phyloP scores from a whole-genome alignment of 2,329 filamentous ascomycete genomes.

The Exophiala calicioides region DNA sequence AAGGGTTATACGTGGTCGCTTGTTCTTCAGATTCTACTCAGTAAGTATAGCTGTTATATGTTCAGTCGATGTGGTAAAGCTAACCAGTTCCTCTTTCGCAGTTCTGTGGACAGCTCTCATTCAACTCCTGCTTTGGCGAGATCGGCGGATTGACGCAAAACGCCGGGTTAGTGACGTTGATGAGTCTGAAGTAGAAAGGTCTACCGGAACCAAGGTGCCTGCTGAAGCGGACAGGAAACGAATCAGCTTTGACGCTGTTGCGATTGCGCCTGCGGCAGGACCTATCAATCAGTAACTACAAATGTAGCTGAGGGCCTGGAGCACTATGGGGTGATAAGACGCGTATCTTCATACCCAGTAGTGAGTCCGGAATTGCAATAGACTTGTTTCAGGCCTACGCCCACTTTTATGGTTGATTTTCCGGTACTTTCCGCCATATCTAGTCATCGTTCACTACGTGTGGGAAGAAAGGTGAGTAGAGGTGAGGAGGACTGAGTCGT shows the following conservation, averaged over 20 bases:
- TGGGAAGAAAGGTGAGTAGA: too few relatives aligned
- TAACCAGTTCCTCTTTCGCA: conserved; percentile 8
- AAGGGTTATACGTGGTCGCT: conserved; percentile 43
- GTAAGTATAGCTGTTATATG: conserved; percentile 31
- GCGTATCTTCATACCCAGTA: too few relatives aligned
- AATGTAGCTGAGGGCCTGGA: not conserved
- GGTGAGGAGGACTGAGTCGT: too few relatives aligned
- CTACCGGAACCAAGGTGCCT: not conserved
- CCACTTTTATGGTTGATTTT: too few relatives aligned
- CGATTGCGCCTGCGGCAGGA: conserved; percentile 15
- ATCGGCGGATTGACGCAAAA: conserved; percentile 6
- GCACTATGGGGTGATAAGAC: not conserved
- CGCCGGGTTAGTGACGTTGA: conserved; percentile 2
- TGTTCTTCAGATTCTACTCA: conserved; percentile 37
- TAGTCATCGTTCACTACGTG: too few relatives aligned
- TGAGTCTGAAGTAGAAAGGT: conserved; percentile 7
- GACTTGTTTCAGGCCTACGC: too few relatives aligned
- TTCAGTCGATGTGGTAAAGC: not conserved
- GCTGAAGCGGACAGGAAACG: conserved; percentile 10
- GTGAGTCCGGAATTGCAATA: too few relatives aligned
- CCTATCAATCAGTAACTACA: conserved; percentile 13
- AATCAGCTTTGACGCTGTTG: conserved; percentile 13
- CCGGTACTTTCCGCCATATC: too few relatives aligned
- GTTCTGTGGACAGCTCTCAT: conserved; percentile 34
- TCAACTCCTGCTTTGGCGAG: conserved; percentile 34